phyloP scores from a whole-genome alignment of 176 grass and related monocot species.

The Zoysia japonica region DNA sequence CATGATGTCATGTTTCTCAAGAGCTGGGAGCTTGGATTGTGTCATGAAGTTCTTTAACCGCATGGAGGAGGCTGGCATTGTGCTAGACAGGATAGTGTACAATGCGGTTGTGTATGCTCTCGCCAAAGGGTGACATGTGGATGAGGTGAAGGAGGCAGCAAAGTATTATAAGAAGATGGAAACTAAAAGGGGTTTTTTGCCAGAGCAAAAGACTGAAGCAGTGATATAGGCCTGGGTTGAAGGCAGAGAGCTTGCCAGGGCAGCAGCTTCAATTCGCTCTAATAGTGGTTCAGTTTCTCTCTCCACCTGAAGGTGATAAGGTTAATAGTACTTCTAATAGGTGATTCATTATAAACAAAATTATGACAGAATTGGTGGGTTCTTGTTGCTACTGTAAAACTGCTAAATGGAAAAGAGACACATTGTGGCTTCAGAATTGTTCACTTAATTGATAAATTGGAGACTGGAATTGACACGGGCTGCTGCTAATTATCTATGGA shows the following conservation, averaged over 20 bases:
- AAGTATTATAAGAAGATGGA: conserved; percentile 83
- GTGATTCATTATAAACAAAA: neutral
- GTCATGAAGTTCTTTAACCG: conserved; percentile 77
- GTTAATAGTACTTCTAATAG: neutral
- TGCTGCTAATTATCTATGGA: conserved; percentile 30
- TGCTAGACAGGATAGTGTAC: conserved; percentile 68
- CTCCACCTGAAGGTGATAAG: conserved; percentile 31
- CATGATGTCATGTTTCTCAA: conserved; percentile 92
- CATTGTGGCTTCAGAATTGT: neutral
- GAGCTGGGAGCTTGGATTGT: conserved; percentile 62
- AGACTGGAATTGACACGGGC: conserved; percentile 30
- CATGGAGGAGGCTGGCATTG: conserved; percentile 67
- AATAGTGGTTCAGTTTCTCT: conserved; percentile 31
- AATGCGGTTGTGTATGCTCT: conserved; percentile 75
- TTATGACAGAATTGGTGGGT: neutral
- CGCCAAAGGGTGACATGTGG: conserved; percentile 62
- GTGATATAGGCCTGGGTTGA: conserved; percentile 71
- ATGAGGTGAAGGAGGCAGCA: conserved; percentile 61
- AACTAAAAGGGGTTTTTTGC: conserved; percentile 55
- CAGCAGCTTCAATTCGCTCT: conserved; percentile 7
- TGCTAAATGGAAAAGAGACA: neutral
- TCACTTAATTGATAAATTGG: neutral
- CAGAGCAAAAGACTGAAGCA: conserved; percentile 70
- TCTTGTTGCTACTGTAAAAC: neutral
- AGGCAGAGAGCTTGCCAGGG: conserved; percentile 50